phyloP scores from a whole-genome alignment of 1,284 basidiomycete genomes.

The Athelia psychrophila region DNA sequence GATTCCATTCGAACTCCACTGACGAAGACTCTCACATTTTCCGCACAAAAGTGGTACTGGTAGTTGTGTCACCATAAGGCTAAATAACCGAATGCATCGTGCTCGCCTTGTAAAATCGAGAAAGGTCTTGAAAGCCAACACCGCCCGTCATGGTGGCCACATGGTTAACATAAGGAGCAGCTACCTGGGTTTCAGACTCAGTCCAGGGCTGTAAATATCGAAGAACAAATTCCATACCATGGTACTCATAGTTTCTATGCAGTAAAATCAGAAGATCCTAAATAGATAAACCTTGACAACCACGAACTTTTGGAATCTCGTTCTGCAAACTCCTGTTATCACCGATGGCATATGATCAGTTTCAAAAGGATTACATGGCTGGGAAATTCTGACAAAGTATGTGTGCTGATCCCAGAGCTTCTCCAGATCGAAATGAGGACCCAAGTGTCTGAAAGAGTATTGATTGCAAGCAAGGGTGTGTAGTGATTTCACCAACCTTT shows the following conservation, averaged over 20 bases:
- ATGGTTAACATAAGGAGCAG: slow-evolving; percentile 48
- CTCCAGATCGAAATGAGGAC: slow-evolving; percentile 42
- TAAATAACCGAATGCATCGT: background rate
- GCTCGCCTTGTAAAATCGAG: slow-evolving; percentile 42
- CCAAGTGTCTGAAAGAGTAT: slow-evolving; percentile 29
- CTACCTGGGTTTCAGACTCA: slow-evolving; percentile 28
- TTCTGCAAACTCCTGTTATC: slow-evolving; percentile 37
- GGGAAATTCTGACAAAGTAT: slow-evolving; percentile 28
- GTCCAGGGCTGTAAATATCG: background rate
- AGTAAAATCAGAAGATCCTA: background rate
- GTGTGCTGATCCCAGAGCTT: slow-evolving; percentile 44
- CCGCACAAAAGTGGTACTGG: slow-evolving; percentile 41
- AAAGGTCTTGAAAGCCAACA: slow-evolving; percentile 35
- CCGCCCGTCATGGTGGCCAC: slow-evolving; percentile 46
- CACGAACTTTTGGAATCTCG: slow-evolving; percentile 36
- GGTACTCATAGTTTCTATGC: slow-evolving; percentile 41
- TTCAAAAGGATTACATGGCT: background rate
- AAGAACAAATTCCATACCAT: slow-evolving; percentile 29
- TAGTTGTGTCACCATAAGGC: background rate
- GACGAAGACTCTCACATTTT: slow-evolving; percentile 17
- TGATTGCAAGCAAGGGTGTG: background rate
- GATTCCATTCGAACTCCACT: slow-evolving; percentile 1
- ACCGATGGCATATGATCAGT: background rate
- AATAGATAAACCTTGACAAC: background rate
- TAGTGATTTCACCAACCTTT: slow-evolving; percentile 7